These are phyloP conservation scores for Cytospora piceae DNA, from an alignment of 2,329 filamentous ascomycete species.

Conservation along the genomic window DNA sequence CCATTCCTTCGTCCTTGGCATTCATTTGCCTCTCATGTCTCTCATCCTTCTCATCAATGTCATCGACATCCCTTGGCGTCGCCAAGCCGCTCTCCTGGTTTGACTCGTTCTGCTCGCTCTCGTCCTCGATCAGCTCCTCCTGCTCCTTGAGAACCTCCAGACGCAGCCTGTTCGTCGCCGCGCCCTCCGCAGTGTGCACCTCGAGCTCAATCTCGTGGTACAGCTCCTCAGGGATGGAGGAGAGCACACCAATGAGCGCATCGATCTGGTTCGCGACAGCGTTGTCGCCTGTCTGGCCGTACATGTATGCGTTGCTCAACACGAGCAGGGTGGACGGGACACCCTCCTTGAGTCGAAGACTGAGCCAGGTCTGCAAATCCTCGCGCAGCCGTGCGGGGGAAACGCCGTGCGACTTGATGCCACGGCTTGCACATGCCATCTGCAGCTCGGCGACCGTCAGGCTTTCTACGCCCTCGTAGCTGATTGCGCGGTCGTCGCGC, in stretches of 20 bases:
- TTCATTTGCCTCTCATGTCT: slow-evolving; percentile 56
- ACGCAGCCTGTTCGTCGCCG: slow-evolving; percentile 97
- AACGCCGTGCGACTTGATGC: slow-evolving; percentile 89
- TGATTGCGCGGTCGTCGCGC: slow-evolving; percentile 93
- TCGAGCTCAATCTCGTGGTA: slow-evolving; percentile 99
- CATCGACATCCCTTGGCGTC: slow-evolving; percentile 80
- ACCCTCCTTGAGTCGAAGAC: slow-evolving; percentile 88
- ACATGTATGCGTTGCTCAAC: slow-evolving; percentile 97
- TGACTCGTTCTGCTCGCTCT: slow-evolving; percentile 87
- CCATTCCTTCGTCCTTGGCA: slow-evolving; percentile 45
- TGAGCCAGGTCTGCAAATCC: slow-evolving; percentile 91
- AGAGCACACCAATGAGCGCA: slow-evolving; percentile 87
- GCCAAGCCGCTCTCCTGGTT: slow-evolving; percentile 75
- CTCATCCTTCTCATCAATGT: slow-evolving; percentile 95
- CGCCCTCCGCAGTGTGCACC: slow-evolving; percentile 94
- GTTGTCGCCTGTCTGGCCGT: slow-evolving; percentile 75
- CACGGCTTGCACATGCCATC: slow-evolving; percentile 86
- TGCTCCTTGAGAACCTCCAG: slow-evolving; percentile 98
- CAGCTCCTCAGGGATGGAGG: slow-evolving; percentile 93
- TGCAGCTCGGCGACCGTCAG: slow-evolving; percentile 94
- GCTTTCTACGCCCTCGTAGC: slow-evolving; percentile 89
- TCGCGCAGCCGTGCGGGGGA: slow-evolving; percentile 86
- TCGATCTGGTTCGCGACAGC: slow-evolving; percentile 91
- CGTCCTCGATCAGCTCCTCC: slow-evolving; percentile 95
- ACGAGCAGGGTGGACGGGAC: slow-evolving; percentile 97